Evolutionary conservation across 257 asterid species (phyloP).

Genomic region (Solanum sitiens): DNA sequence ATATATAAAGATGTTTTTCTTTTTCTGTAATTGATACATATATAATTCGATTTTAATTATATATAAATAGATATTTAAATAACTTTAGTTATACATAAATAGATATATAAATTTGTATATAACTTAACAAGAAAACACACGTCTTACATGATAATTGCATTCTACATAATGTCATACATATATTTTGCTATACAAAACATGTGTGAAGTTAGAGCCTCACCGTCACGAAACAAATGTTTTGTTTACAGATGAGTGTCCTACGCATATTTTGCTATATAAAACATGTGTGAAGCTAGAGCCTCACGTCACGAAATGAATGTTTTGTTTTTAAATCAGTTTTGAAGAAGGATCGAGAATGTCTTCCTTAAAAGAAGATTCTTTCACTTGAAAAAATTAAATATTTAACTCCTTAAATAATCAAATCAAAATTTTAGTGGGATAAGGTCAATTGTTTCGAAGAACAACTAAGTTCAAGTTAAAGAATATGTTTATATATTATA

Average conservation of each 20-base stretch:
- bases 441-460: not conserved
- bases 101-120: not conserved
- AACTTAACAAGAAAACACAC: fast-evolving
- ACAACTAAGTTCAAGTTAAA: not conserved
- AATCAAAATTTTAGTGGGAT: no score
- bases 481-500: not conserved
- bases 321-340: no score
- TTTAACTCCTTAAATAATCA: no score
- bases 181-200: no score
- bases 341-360: not conserved
- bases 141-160: not conserved
- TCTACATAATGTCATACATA: no score
- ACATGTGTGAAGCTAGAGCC: not conserved
- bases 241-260: not conserved
- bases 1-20: no score
- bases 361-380: no score
- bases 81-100: not conserved
- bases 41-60: not conserved
- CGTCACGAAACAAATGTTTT: no score
- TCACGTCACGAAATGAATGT: not conserved
- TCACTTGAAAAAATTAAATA: not conserved
- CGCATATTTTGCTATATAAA: not conserved
- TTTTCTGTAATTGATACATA: no score
- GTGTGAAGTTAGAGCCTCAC: no score
- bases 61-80: not conserved